These are phyloP conservation scores for Lachnellula arida DNA, from an alignment of 2,329 filamentous ascomycete species.

Conservation along the genomic window DNA sequence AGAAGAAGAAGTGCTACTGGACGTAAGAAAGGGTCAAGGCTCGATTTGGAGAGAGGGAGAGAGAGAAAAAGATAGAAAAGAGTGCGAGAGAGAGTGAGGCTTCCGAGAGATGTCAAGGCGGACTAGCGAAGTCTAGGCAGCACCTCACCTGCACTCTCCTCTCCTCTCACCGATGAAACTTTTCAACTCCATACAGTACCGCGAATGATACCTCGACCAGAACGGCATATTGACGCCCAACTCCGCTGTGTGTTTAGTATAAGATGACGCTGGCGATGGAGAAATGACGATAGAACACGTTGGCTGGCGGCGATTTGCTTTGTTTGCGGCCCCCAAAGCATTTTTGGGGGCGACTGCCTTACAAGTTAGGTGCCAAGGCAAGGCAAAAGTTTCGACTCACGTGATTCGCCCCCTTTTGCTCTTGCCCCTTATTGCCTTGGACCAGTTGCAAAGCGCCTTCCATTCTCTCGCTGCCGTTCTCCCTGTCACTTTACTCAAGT, in stretches of 20 bases:
- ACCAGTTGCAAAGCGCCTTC: too few species aligned
- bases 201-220: neutral
- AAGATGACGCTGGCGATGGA: neutral
- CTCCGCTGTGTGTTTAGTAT: neutral
- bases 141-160: neutral
- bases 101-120: slow-evolving; percentile 17
- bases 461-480: too few species aligned
- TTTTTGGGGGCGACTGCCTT: neutral
- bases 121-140: slow-evolving; percentile 18
- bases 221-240: neutral
- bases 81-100: slow-evolving; percentile 9
- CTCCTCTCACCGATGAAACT: neutral
- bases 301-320: neutral
- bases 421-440: too few species aligned
- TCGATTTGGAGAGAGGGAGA: slow-evolving; percentile 1
- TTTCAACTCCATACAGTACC: neutral
- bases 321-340: neutral
- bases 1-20: neutral
- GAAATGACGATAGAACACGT: neutral
- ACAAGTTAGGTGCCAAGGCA: neutral
- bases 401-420: neutral
- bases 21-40: neutral
- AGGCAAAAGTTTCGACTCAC: neutral
- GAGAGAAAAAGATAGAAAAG: too few species aligned
- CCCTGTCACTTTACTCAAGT: too few species aligned